These are phyloP conservation scores for Chrysanthemum lavandulifolium DNA, from an alignment of 129 eudicot species.

Conservation along the genomic window DNA sequence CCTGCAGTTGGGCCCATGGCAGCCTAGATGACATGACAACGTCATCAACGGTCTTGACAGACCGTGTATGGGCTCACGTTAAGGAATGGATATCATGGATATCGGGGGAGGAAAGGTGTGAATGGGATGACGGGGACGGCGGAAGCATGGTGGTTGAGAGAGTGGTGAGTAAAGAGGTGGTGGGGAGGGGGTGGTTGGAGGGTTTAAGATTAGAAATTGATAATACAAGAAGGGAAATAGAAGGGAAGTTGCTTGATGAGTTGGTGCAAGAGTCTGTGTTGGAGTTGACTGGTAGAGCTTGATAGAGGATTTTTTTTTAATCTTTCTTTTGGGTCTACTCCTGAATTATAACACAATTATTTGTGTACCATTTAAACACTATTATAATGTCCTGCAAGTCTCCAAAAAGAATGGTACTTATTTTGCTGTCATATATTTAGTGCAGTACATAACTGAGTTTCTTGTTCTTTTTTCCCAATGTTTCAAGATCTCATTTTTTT, in stretches of 20 bases:
- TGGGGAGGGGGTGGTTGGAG: constrained; percentile 71
- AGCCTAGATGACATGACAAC: constrained; percentile 20
- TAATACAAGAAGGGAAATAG: constrained; percentile 62
- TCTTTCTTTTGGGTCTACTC: constrained; percentile 8
- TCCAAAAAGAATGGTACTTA: constrained; percentile 36
- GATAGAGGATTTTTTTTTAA: constrained; percentile 23
- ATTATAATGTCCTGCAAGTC: constrained; percentile 33
- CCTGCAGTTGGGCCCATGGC: constrained; percentile 18
- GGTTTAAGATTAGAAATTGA: constrained; percentile 54
- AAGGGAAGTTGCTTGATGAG: constrained; percentile 75
- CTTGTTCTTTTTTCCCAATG: constrained; percentile 25
- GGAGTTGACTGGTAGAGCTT: constrained; percentile 54
- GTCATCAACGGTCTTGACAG: constrained; percentile 38
- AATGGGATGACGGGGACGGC: constrained; percentile 38
- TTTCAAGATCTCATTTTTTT: constrained; percentile 25
- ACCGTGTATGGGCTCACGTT: constrained; percentile 64
- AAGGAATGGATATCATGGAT: constrained; percentile 71
- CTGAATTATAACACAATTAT: constrained; percentile 31
- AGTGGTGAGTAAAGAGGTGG: constrained; percentile 76
- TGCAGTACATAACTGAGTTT: constrained; percentile 19
- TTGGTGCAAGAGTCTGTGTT: constrained; percentile 67
- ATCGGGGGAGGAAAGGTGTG: constrained; percentile 42
- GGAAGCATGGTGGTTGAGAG: constrained; percentile 56
- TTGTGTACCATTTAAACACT: constrained; percentile 38
- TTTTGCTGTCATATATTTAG: constrained; percentile 28